These are phyloP conservation scores for Quercus rubra DNA, from an alignment of 306 rosid species.

Conservation along the genomic window DNA sequence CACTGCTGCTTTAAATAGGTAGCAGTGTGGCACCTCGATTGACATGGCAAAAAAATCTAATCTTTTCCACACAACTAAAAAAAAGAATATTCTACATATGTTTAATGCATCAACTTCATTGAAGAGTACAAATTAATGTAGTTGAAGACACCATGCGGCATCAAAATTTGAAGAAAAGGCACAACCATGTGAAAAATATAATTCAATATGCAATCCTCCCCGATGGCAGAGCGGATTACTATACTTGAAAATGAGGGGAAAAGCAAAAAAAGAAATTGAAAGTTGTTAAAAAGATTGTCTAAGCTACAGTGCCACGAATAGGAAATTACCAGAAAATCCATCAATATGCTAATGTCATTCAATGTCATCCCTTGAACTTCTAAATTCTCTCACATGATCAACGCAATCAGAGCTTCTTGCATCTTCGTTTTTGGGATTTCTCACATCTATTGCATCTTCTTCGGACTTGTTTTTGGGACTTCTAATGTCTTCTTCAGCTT, in stretches of 20 bases:
- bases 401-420: constrained; percentile 11
- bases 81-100: background rate
- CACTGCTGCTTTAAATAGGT: background rate
- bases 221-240: background rate
- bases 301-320: background rate
- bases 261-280: no score
- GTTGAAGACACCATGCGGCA: background rate
- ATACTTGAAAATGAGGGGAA: no score
- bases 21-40: background rate
- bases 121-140: background rate
- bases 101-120: background rate
- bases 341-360: background rate
- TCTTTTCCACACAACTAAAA: background rate
- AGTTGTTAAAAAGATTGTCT: background rate
- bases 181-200: background rate
- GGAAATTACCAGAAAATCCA: constrained; percentile 18
- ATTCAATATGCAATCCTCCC: background rate
- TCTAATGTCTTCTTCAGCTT: constrained; percentile 18
- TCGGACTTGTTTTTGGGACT: constrained; percentile 20
- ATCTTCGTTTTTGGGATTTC: constrained; percentile 32
- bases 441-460: constrained; percentile 37
- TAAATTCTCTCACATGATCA: constrained; percentile 27
- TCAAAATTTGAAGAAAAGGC: background rate
- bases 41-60: background rate
- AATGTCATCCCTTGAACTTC: background rate